Conservation (phyloP, 2,329 filamentous ascomycete species). For the Volutella citrinella region DNA sequence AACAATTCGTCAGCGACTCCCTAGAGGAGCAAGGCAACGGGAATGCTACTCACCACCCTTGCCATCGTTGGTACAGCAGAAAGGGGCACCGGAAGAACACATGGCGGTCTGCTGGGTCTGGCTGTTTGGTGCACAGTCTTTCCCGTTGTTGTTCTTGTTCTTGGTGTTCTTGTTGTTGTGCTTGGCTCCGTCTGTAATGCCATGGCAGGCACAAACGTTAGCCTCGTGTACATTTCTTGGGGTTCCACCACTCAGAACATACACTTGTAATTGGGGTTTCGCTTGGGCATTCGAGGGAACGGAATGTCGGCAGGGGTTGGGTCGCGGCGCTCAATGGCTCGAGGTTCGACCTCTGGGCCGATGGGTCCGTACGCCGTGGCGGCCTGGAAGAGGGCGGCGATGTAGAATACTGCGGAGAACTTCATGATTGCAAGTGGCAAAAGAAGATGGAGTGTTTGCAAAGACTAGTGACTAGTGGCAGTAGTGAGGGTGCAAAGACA, state of each 20-base stretch:
- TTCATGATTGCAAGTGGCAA: slow-evolving; percentile 17
- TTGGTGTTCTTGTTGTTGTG: too few species aligned
- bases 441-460: too few species aligned
- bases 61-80: slow-evolving; percentile 14
- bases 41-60: slow-evolving; percentile 8
- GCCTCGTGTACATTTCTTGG: too few species aligned
- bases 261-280: background rate
- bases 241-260: background rate
- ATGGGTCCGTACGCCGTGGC: slow-evolving; percentile 9
- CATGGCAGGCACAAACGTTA: too few species aligned
- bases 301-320: slow-evolving; percentile 11
- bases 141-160: background rate
- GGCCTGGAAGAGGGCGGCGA: slow-evolving; percentile 8
- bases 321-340: slow-evolving; percentile 8
- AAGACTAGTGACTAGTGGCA: too few species aligned
- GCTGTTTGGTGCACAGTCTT: background rate
- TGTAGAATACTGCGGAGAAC: slow-evolving; percentile 8
- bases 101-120: slow-evolving; percentile 5
- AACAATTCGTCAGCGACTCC: background rate
- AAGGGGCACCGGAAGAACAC: slow-evolving; percentile 14
- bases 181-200: too few species aligned
- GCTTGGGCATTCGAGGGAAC: slow-evolving; percentile 8
- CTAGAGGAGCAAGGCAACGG: background rate
- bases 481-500: too few species aligned
- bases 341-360: slow-evolving; percentile 6